Base-by-base conservation (phyloP, 148 eudicot species). In the Camellia lanceoleosa region DNA sequence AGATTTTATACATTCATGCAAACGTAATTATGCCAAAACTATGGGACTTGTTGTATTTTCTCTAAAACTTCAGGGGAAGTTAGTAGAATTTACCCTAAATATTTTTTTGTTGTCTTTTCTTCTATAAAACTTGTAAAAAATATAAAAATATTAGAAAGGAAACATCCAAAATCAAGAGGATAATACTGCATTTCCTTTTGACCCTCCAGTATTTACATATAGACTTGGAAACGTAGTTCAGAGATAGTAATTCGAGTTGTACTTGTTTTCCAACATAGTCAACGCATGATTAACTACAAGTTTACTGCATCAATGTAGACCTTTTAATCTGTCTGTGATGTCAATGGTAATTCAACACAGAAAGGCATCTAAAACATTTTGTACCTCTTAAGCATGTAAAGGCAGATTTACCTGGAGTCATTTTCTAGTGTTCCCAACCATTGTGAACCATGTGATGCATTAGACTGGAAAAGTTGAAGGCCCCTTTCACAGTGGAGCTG, bases 401-500 rank as follows among this genome's bases (percentile, higher is more conserved):
- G 41, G 41, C 5, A 0, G 38, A 30, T 41, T 75, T 86, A 94
- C 98, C 93, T 89, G 80, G 63, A 75, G 73, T 81, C 81, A 10
- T 79, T 76, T 83, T 81, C 82, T 30, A 74, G 58, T 65, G 83
- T 42, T 68, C 88, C 93, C 30, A 62, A 73, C 68, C 76, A 82
- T 82, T 88, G 90, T 73, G 79, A 80, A 84, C 85, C 87, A 78
- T 81, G 80, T n/a, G 76, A 54, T 70, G 82, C 58, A 80, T 55
- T 83, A 77, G 65, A 78, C 13, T 80, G 88, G 58, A 82, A 58
- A 80, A 78, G 81, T 69, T 83, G 87, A 74, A 95, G 84, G 60
- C 97, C 98, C 68, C 82, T 75, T 72, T 88, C 94, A 80, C 98
- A 95, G 47, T 82, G 91, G 72, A 76, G 76, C 81, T 82, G 88